Conservation (phyloP, 2,329 filamentous ascomycete species). For the Diaporthe vaccinii region DNA sequence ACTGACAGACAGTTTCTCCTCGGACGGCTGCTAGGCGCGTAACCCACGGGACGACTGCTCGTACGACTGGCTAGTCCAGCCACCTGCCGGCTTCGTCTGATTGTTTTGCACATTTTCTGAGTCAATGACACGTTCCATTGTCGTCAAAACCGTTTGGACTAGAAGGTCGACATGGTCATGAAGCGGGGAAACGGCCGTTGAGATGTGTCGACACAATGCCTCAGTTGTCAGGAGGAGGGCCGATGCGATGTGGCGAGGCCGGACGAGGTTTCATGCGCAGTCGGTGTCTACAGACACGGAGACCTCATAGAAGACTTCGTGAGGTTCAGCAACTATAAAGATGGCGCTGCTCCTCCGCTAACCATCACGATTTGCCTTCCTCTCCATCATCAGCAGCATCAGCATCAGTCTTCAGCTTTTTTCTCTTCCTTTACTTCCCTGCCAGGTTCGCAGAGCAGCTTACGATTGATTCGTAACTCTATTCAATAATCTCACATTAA, state of each 20-base stretch:
- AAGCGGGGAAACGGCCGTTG: neutral
- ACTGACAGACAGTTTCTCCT: constrained; percentile 3
- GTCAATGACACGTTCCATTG: constrained; percentile 35
- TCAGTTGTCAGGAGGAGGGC: neutral
- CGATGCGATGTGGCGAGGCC: constrained; percentile 4
- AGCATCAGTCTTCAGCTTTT: constrained; percentile 38
- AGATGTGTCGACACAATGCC: neutral
- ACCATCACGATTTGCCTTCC: neutral
- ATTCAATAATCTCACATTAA: constrained; percentile 22
- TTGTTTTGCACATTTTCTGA: neutral
- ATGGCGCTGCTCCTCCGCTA: neutral
- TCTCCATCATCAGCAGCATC: constrained; percentile 39
- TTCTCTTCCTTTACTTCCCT: constrained; percentile 26
- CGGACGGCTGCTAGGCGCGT: constrained; percentile 1
- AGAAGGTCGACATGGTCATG: constrained; percentile 5
- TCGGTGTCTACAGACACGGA: neutral
- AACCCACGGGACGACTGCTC: neutral
- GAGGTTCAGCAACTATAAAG: constrained; percentile 31
- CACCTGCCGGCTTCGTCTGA: constrained; percentile 35
- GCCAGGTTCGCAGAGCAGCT: constrained; percentile 40
- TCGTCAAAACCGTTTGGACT: constrained; percentile 36
- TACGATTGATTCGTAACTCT: constrained; percentile 38
- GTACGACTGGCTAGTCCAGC: neutral
- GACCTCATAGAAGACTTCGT: neutral
- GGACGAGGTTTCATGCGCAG: neutral